Conservation (phyloP, 306 rosid genomes). For the Heteromeles arbutifolia region DNA sequence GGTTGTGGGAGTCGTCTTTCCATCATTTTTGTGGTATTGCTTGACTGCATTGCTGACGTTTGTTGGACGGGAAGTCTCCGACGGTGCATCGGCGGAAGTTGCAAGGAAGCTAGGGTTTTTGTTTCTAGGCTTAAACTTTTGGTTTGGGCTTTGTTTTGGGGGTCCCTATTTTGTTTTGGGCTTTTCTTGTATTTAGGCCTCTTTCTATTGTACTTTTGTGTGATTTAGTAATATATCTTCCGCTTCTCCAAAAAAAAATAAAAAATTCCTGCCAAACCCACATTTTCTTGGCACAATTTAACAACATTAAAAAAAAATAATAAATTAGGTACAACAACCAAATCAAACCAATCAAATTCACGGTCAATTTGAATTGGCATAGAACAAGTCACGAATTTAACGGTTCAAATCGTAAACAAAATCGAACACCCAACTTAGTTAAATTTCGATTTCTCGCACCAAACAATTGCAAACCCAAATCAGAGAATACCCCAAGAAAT, state of each 20-base stretch:
- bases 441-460: background rate
- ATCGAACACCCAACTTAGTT: background rate
- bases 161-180: no score
- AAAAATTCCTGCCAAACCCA: background rate
- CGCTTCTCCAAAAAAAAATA: no score
- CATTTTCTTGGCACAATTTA: background rate
- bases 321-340: background rate
- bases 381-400: background rate
- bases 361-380: background rate
- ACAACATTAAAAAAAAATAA: background rate
- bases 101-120: no score
- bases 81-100: fast-evolving
- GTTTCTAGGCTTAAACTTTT: no score
- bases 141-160: no score
- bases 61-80: no score
- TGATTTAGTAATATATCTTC: no score
- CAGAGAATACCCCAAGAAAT: background rate
- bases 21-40: no score
- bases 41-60: no score
- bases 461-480: background rate
- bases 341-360: background rate
- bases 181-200: no score
- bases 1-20: no score
- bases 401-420: background rate
- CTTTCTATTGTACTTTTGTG: no score